phyloP scores from a whole-genome alignment of 371 early-diverging fungal genomes.

The Mucor indicus region DNA sequence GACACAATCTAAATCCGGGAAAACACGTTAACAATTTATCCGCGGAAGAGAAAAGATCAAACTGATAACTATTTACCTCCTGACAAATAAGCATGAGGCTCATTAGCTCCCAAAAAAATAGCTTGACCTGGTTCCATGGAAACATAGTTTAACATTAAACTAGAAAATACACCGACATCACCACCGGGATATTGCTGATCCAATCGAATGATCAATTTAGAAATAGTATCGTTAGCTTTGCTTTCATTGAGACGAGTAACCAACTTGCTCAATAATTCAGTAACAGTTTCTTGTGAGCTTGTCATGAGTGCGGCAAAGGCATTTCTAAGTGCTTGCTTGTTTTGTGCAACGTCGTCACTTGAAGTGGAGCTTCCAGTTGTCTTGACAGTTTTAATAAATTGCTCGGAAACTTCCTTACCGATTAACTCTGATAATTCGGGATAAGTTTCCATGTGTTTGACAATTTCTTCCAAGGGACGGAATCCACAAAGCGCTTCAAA shows the following conservation, averaged over 20 bases:
- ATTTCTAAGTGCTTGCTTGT: slow-evolving; percentile 57
- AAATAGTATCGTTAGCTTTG: slow-evolving; percentile 22
- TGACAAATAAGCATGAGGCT: slow-evolving; percentile 95
- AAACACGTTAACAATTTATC: too few species aligned
- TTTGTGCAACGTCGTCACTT: slow-evolving; percentile 25
- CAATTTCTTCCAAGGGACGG: slow-evolving; percentile 82
- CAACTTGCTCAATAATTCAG: slow-evolving; percentile 46
- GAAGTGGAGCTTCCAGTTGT: slow-evolving; percentile 13
- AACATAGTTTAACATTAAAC: slow-evolving; percentile 87
- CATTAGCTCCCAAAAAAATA: slow-evolving; percentile 95
- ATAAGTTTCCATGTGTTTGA: slow-evolving; percentile 55
- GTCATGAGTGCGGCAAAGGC: slow-evolving; percentile 77
- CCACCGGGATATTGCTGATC: slow-evolving; percentile 83
- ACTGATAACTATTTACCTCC: slow-evolving; percentile 60
- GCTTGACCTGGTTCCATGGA: slow-evolving; percentile 81
- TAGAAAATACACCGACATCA: slow-evolving; percentile 89
- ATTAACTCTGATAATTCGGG: slow-evolving; percentile 77
- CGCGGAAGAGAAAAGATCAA: not conserved
- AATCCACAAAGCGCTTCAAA: slow-evolving; percentile 98
- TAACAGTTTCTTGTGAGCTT: slow-evolving; percentile 48
- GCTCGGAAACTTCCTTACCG: slow-evolving; percentile 39
- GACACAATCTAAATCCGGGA: slow-evolving; percentile 88
- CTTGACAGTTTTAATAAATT: slow-evolving; percentile 32
- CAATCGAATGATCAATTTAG: slow-evolving; percentile 73
- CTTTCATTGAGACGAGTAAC: slow-evolving; percentile 42